Conservation (phyloP, 192 early-diverging fungal species). For the Phlyctochytrium arcticum region DNA sequence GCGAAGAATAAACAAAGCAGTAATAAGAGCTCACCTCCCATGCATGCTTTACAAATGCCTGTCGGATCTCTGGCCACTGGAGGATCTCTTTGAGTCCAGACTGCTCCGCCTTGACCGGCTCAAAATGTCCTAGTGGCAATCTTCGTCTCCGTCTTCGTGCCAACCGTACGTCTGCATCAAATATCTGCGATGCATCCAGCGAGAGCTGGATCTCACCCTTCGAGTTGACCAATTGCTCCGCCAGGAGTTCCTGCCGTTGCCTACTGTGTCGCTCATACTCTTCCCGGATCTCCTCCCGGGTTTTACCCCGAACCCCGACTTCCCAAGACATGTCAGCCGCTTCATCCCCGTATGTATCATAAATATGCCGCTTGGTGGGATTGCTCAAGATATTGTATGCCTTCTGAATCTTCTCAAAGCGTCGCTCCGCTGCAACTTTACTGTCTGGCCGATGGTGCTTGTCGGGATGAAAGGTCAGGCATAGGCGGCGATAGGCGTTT, state of each 20-base stretch:
- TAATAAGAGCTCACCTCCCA: constrained; percentile 41
- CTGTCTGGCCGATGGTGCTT: constrained; percentile 43
- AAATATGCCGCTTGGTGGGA: constrained; percentile 49
- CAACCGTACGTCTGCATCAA: constrained; percentile 23
- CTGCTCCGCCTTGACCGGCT: background rate
- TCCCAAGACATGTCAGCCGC: constrained; percentile 48
- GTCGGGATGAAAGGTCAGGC: constrained; percentile 55
- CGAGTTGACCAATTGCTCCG: constrained; percentile 42
- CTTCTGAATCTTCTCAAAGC: constrained; percentile 47
- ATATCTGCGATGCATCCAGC: constrained; percentile 44
- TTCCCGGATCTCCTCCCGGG: constrained; percentile 37
- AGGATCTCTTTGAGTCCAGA: constrained; percentile 12
- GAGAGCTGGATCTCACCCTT: constrained; percentile 47
- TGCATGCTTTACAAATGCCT: constrained; percentile 47
- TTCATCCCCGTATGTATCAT: constrained; percentile 49
- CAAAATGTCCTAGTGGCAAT: constrained; percentile 17
- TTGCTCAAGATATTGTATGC: constrained; percentile 51
- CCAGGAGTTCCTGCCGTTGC: constrained; percentile 32
- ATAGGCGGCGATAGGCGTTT: constrained; percentile 46
- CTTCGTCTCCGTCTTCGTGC: background rate
- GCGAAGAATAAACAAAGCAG: background rate
- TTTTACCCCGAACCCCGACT: constrained; percentile 26
- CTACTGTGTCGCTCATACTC: constrained; percentile 42
- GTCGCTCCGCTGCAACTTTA: constrained; percentile 40
- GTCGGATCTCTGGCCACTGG: constrained; percentile 18